phyloP scores from a whole-genome alignment of 148 eudicot genomes.

The Limonium bicolor region DNA sequence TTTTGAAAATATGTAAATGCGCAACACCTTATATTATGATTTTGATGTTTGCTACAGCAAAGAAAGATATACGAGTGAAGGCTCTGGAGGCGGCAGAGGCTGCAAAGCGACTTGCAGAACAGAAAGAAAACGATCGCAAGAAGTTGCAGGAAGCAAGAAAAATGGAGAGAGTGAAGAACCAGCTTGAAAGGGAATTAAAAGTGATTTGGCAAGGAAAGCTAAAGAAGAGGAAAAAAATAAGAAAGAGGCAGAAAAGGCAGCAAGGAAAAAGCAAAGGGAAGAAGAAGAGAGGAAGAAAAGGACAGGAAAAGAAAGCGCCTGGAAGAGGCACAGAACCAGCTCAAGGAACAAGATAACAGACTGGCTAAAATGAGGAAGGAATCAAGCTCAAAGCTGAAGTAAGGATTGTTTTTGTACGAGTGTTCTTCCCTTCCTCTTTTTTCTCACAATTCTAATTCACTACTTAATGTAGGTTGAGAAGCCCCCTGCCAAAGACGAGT shows the following conservation, averaged over 20 bases:
- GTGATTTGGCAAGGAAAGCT: constrained; percentile 46
- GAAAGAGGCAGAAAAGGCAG: constrained; percentile 53
- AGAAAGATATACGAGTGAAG: constrained; percentile 79
- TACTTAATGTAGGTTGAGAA: constrained; percentile 24
- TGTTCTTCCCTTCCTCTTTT: constrained; percentile 1
- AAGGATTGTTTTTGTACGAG: constrained; percentile 1
- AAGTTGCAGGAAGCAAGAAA: constrained; percentile 71
- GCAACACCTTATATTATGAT: not conserved
- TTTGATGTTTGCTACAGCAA: constrained; percentile 25
- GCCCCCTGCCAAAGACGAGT: constrained; percentile 15
- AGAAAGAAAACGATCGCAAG: constrained; percentile 67
- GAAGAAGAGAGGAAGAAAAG: constrained; percentile 70
- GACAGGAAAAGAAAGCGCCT: constrained; percentile 62
- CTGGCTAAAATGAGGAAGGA: constrained; percentile 30
- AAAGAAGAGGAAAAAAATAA: constrained; percentile 65
- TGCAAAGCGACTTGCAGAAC: constrained; percentile 61
- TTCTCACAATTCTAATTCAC: constrained; percentile 8
- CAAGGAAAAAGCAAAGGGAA: constrained; percentile 71
- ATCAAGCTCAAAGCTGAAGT: constrained; percentile 21
- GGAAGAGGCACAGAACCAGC: constrained; percentile 43
- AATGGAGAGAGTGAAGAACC: constrained; percentile 51
- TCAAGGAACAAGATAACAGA: constrained; percentile 43
- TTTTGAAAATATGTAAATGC: too few species aligned
- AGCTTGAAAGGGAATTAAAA: constrained; percentile 57
- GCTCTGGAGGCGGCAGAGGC: constrained; percentile 87